Conservation (phyloP, 2,329 filamentous ascomycete genomes). For the Microsporum audouinii region DNA sequence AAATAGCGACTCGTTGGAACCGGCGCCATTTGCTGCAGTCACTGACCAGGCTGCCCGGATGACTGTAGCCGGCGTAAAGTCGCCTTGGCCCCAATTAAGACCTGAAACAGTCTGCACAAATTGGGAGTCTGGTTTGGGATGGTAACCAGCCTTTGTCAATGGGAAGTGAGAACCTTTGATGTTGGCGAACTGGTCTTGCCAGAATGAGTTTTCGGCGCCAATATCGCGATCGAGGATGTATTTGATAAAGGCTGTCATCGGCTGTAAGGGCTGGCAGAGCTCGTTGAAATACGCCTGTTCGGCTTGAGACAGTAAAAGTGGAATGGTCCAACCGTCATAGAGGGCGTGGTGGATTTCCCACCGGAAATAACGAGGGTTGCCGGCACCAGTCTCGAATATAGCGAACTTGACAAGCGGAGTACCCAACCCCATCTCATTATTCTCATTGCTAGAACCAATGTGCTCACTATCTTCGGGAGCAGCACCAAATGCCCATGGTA, state of each 20-base stretch:
- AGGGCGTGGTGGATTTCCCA: slow-evolving; percentile 4
- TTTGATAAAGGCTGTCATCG: background rate
- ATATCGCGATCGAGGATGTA: background rate
- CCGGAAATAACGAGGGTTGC: background rate
- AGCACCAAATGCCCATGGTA: slow-evolving; percentile 11
- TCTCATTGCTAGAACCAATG: background rate
- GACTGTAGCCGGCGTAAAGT: slow-evolving; percentile 5
- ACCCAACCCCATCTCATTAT: background rate
- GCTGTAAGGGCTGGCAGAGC: background rate
- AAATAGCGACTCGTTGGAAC: slow-evolving; percentile 29
- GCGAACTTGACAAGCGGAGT: background rate
- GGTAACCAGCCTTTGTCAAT: background rate
- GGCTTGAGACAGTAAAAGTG: background rate
- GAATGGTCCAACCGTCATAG: slow-evolving; percentile 2
- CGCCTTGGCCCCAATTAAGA: background rate
- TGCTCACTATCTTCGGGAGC: background rate
- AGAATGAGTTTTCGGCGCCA: slow-evolving; percentile 5
- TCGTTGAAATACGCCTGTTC: background rate
- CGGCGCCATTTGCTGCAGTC: slow-evolving; percentile 24
- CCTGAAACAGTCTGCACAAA: background rate
- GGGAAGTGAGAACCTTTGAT: slow-evolving; percentile 5
- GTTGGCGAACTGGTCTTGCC: slow-evolving; percentile 9
- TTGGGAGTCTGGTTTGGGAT: background rate
- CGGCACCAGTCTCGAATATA: background rate
- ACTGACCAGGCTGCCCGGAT: slow-evolving; percentile 27